Conservation (phyloP, 805 yeast genomes). For the Schwanniomyces polymorphus region DNA sequence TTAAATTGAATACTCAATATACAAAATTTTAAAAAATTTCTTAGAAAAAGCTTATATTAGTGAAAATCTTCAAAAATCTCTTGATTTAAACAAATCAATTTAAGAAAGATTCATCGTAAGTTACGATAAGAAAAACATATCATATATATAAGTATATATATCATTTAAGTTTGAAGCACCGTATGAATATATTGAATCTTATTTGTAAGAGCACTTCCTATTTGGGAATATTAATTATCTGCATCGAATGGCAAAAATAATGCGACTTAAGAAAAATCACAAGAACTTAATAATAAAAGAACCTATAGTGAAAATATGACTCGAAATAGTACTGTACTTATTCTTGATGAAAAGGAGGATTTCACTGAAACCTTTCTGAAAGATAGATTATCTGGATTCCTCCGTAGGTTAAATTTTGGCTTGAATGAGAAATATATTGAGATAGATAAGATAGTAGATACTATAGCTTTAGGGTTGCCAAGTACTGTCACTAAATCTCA, state of each 20-base stretch:
- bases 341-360: not conserved
- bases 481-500: slow-evolving; percentile 13
- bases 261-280: not conserved
- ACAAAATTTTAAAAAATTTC: too few relatives aligned
- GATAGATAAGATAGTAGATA: slow-evolving; percentile 14
- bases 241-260: not conserved
- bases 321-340: not conserved
- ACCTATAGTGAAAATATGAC: not conserved
- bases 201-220: not conserved
- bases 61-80: too few relatives aligned
- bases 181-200: not conserved
- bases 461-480: slow-evolving; percentile 18
- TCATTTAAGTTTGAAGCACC: not conserved
- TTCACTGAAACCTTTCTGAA: not conserved
- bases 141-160: not conserved
- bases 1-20: too few relatives aligned
- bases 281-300: not conserved
- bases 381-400: slow-evolving; percentile 7
- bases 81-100: too few relatives aligned
- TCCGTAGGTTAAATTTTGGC: slow-evolving; percentile 9
- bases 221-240: slow-evolving; percentile 3
- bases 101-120: too few relatives aligned
- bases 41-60: too few relatives aligned
- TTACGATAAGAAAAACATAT: not conserved
- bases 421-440: slow-evolving; percentile 12